Percentiles rank a stretch among this genome's conserved stretches.
Evolutionary conservation across 805 yeast genomes (phyloP).

Genomic region (Jamesozyma jinghongensis): DNA sequence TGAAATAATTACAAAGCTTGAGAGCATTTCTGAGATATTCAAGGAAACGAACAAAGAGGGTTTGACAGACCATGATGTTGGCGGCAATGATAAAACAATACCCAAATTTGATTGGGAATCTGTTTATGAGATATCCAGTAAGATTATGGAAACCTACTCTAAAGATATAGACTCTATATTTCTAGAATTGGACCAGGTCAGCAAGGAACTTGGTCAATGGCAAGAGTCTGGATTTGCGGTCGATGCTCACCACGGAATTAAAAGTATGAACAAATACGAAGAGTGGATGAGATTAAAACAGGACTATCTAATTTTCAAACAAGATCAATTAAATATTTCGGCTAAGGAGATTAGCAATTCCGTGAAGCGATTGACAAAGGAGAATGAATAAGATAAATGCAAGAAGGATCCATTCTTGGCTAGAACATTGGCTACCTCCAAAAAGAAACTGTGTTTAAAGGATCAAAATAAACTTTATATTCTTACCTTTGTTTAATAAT

Average conservation of each 20-base stretch:
- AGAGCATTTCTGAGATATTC: not conserved
- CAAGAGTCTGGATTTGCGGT: constrained; percentile 28
- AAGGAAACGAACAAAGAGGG: not conserved
- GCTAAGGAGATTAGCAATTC: constrained; percentile 24
- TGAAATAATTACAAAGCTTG: not conserved
- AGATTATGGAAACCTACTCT: constrained; percentile 25
- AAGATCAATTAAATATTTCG: constrained; percentile 17
- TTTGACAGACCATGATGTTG: no score
- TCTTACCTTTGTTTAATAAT: no score
- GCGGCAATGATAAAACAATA: not conserved
- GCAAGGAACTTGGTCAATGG: constrained; percentile 25
- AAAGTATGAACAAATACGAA: constrained; percentile 19
- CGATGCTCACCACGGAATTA: constrained; percentile 27
- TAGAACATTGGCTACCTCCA: no score
- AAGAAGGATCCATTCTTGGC: no score
- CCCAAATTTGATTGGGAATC: constrained; percentile 24
- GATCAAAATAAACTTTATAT: no score
- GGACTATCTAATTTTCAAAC: constrained; percentile 15
- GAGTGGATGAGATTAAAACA: constrained; percentile 25
- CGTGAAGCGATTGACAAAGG: constrained; percentile 14
- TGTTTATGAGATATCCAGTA: constrained; percentile 23
- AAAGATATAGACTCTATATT: constrained; percentile 19
- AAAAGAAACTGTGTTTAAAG: no score
- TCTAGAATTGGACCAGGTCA: constrained; percentile 16
- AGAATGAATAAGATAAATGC: not conserved